These are phyloP conservation scores for Penicillium simplicissimum DNA, from an alignment of 495 filamentous ascomycete species.

Conservation along the genomic window DNA sequence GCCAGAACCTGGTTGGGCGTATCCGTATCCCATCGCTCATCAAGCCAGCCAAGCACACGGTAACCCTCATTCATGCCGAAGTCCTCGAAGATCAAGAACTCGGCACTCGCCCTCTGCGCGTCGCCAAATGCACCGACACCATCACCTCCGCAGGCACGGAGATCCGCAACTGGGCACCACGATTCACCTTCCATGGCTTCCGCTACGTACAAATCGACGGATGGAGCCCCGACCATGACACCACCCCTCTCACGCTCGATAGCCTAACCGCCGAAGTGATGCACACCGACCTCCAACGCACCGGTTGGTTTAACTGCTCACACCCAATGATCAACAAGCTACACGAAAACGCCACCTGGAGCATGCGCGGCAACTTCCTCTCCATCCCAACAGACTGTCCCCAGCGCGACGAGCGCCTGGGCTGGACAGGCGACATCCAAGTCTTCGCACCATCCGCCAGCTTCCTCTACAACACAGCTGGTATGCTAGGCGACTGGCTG, in stretches of 20 bases:
- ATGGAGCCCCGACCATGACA: constrained; percentile 30
- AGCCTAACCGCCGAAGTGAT: constrained; percentile 48
- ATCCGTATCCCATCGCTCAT: constrained; percentile 38
- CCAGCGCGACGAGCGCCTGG: constrained; percentile 57
- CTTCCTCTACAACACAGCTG: constrained; percentile 52
- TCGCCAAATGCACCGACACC: constrained; percentile 46
- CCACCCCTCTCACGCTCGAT: constrained; percentile 14
- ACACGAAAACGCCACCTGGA: constrained; percentile 52
- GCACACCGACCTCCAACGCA: constrained; percentile 52
- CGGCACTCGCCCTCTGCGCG: constrained; percentile 48
- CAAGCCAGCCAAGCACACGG: constrained; percentile 29
- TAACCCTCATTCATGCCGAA: constrained; percentile 49
- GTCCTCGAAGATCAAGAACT: constrained; percentile 55
- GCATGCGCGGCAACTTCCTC: constrained; percentile 58
- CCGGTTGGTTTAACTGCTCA: constrained; percentile 50
- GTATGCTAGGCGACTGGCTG: constrained; percentile 53
- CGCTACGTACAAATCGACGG: constrained; percentile 53
- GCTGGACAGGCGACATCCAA: constrained; percentile 59
- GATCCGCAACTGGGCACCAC: constrained; percentile 26
- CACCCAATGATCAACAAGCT: constrained; percentile 50
- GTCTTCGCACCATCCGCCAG: constrained; percentile 53
- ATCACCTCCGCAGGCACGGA: constrained; percentile 32
- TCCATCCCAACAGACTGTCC: constrained; percentile 57
- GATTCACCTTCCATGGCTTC: constrained; percentile 60
- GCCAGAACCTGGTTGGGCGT: constrained; percentile 57